Evolutionary conservation across 257 asterid species (phyloP), one percentile per base, ranked within the genome.

Genomic region (Fraxinus excelsior): DNA sequence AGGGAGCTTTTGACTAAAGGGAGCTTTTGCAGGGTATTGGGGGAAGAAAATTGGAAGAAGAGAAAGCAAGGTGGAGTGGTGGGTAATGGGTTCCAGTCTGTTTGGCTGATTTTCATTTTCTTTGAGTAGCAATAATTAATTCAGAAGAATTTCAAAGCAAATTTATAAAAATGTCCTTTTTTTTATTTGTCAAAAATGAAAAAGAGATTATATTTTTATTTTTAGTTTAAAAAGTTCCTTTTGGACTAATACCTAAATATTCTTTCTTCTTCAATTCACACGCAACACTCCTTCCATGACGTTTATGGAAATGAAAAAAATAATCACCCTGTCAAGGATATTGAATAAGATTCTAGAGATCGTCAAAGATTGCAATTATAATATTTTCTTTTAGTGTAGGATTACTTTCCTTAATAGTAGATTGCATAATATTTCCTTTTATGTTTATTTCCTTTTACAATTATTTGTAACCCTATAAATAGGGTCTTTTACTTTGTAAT

Each of bases 1-100:
- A 53, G 81, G 88, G 87, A 81, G 79, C 86, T 86, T 88, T 88
- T 88, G 97, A 88, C 96, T 80, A 82, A 80, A 82, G 72, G 75
- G 69, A 53, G 74, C 53, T 66, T 76, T 75, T 85, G 80, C 84
- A 69, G 86, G 78, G 56, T 14, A 35, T 9, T 73, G 80, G 38
- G n/a, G 67, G 82, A 79, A 74, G 84, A 73, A 77, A 72, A 28
- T 74, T 84, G 85, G 85, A 79, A 85, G 87, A 85, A 82, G 85
- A 78, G 81, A 74, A 80, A 79, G 81, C 26, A 66, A 75, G 76
- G 58, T 49, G 72, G 37, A 53, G n/a, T 44, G 56, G 74, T 77
- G 79, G 72, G 81, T 72, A 74, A 67, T 75, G 86, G 82, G 76
- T 70, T 87, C 69, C 81, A 71, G 76, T 78, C 77, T 73, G 14